Percentiles rank a stretch among this genome's conserved stretches.
These are phyloP conservation scores for Beauveria australis DNA, from an alignment of 2,329 filamentous ascomycete species.

Conservation along the genomic window DNA sequence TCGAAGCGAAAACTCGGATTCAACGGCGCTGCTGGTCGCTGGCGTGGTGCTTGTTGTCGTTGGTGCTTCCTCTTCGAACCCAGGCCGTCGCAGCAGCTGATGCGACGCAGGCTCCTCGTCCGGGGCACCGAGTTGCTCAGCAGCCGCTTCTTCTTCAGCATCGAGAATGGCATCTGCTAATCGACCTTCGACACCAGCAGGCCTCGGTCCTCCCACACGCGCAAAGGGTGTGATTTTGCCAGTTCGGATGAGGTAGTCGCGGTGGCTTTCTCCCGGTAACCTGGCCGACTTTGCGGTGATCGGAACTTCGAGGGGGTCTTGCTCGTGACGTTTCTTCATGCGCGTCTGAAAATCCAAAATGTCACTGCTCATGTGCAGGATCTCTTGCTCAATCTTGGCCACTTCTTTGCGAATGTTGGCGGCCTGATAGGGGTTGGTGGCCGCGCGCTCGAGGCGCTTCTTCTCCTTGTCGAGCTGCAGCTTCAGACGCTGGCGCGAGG, in stretches of 20 bases:
- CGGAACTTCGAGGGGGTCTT: slow-evolving; percentile 34
- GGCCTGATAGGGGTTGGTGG: slow-evolving; percentile 41
- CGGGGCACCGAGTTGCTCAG: slow-evolving; percentile 30
- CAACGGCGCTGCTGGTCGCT: slow-evolving; percentile 21
- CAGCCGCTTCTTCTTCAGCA: slow-evolving; percentile 63
- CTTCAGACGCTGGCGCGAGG: slow-evolving; percentile 51
- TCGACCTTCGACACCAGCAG: slow-evolving; percentile 55
- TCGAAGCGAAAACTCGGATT: slow-evolving; percentile 49
- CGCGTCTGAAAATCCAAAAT: slow-evolving; percentile 72
- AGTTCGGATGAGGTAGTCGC: slow-evolving; percentile 87
- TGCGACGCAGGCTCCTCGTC: slow-evolving; percentile 54
- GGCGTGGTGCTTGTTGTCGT: slow-evolving; percentile 10
- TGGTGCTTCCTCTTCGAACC: slow-evolving; percentile 44
- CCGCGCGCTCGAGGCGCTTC: slow-evolving; percentile 36
- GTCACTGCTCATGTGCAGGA: slow-evolving; percentile 60
- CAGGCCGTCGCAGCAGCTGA: slow-evolving; percentile 63
- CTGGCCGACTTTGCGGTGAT: slow-evolving; percentile 45
- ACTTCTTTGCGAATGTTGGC: slow-evolving; percentile 58
- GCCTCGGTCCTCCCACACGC: slow-evolving; percentile 59
- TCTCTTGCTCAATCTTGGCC: slow-evolving; percentile 54
- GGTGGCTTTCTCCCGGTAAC: slow-evolving; percentile 70
- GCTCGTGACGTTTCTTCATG: slow-evolving; percentile 64
- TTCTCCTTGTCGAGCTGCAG: slow-evolving; percentile 52
- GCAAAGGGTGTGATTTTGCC: slow-evolving; percentile 97
- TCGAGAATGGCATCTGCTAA: slow-evolving; percentile 72